phyloP scores from a whole-genome alignment of 1,139 yeast genomes.

The Candida gigantensis region DNA sequence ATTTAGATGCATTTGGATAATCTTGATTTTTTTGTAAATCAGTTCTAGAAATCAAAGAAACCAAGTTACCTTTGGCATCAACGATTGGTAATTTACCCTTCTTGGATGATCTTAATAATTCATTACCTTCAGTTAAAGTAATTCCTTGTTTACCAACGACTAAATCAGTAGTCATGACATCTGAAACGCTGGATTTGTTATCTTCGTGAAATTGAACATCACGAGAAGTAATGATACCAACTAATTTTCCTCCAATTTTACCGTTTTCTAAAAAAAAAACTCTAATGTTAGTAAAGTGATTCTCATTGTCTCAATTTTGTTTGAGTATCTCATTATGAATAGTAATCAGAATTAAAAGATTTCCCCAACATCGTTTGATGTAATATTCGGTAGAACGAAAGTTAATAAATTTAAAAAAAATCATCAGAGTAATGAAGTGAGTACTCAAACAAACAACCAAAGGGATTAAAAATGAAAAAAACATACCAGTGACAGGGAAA shows the following conservation, averaged over 20 bases:
- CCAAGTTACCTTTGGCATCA: constrained; percentile 72
- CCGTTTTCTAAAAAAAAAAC: constrained; percentile 63
- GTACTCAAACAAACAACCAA: constrained; percentile 14
- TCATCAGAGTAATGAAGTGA: constrained; percentile 54
- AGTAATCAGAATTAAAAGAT: constrained; percentile 22
- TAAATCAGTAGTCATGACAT: constrained; percentile 87
- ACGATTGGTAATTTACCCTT: constrained; percentile 97
- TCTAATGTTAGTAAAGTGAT: constrained; percentile 25
- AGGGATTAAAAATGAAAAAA: constrained; percentile 11
- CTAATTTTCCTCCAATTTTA: constrained; percentile 80
- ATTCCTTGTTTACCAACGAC: constrained; percentile 84
- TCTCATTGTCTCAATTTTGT: neutral
- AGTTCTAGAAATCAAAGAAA: constrained; percentile 89
- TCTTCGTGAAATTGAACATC: constrained; percentile 94
- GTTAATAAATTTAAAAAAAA: constrained; percentile 61
- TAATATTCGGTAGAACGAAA: constrained; percentile 98
- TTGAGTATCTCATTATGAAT: neutral
- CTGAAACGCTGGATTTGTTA: constrained; percentile 58
- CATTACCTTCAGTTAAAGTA: constrained; percentile 82
- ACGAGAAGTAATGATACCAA: constrained; percentile 96
- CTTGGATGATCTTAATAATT: constrained; percentile 85
- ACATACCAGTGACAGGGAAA: constrained; percentile 99
- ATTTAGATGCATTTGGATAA: constrained; percentile 94
- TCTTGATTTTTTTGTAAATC: constrained; percentile 95
- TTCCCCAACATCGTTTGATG: constrained; percentile 99